phyloP scores from a whole-genome alignment of 225 moss, liverwort and hornwort genomes.

The Lunularia cruciata region DNA sequence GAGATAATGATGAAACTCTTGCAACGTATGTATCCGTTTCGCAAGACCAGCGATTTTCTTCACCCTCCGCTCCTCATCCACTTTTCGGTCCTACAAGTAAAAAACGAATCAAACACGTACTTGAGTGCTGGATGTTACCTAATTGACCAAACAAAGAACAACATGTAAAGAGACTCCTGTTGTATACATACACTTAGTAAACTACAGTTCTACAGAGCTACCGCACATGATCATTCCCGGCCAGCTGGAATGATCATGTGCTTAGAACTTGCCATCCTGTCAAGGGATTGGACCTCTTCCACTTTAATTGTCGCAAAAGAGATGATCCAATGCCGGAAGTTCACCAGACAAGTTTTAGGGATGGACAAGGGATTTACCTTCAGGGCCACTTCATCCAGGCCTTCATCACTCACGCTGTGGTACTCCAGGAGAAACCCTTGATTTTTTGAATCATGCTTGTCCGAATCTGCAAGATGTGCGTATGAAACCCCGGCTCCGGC shows the following conservation, averaged over 20 bases:
- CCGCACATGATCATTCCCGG: too few relatives aligned
- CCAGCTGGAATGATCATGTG: too few relatives aligned
- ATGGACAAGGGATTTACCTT: conserved; percentile 12
- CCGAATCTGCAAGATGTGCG: not conserved
- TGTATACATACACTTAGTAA: not conserved
- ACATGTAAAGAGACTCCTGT: not conserved
- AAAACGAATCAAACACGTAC: not conserved
- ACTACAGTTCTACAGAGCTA: too few relatives aligned
- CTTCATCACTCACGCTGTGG: conserved; percentile 15
- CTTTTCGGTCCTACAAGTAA: conserved; percentile 7
- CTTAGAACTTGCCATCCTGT: not conserved
- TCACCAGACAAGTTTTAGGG: too few relatives aligned
- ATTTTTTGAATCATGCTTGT: not conserved
- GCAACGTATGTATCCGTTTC: conserved; percentile 5
- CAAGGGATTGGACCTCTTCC: not conserved
- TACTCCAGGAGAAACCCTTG: conserved; percentile 19
- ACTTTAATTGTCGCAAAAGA: not conserved
- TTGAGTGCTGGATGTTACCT: not conserved
- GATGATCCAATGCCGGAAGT: not conserved
- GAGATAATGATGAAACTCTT: conserved; percentile 19
- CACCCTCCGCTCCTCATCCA: not conserved
- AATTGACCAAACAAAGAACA: not conserved
- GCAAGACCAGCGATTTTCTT: not conserved
- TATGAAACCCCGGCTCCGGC: conserved; percentile 32
- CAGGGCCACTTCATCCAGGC: conserved; percentile 5